Evolutionary conservation across 208 protist species (phyloP).

Genomic region (Acanthamoeba lugdunensis): DNA sequence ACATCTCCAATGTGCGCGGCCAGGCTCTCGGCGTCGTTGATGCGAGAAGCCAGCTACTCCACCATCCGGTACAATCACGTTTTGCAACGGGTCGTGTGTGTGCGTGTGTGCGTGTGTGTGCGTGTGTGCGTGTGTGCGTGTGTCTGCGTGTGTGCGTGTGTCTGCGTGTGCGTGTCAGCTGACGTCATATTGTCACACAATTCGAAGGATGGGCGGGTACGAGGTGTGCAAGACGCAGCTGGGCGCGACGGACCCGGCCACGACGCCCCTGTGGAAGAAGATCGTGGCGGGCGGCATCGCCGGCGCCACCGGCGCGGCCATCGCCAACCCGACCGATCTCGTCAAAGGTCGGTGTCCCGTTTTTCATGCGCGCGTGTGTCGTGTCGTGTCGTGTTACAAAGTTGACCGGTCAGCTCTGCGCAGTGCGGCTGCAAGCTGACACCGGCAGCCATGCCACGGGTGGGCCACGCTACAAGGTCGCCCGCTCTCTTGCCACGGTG

Average conservation of each 20-base stretch:
- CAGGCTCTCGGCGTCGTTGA: slow-evolving; percentile 26
- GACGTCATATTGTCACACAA: no score
- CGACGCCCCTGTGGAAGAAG: slow-evolving; percentile 66
- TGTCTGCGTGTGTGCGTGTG: no score
- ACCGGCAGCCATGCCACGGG: background rate
- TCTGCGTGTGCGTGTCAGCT: background rate
- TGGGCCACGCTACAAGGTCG: background rate
- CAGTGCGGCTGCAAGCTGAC: slow-evolving; percentile 55
- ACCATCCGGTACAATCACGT: slow-evolving; percentile 11
- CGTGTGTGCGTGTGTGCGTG: no score
- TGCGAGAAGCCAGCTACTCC: slow-evolving; percentile 58
- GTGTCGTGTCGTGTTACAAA: background rate
- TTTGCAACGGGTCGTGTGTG: no score
- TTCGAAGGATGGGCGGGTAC: slow-evolving; percentile 58
- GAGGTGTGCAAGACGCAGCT: slow-evolving; percentile 45
- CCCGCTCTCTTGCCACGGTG: no score
- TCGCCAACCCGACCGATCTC: slow-evolving; percentile 64
- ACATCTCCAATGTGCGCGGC: no score
- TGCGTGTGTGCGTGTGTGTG: no score
- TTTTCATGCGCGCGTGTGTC: background rate
- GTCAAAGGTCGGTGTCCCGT: slow-evolving; percentile 15
- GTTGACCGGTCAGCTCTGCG: background rate
- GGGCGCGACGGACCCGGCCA: slow-evolving; percentile 34
- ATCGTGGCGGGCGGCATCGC: slow-evolving; percentile 57
- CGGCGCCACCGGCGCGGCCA: slow-evolving; percentile 27